Evolutionary conservation across 2,329 filamentous ascomycete species (phyloP).

Genomic region (Aaosphaeria arxii): DNA sequence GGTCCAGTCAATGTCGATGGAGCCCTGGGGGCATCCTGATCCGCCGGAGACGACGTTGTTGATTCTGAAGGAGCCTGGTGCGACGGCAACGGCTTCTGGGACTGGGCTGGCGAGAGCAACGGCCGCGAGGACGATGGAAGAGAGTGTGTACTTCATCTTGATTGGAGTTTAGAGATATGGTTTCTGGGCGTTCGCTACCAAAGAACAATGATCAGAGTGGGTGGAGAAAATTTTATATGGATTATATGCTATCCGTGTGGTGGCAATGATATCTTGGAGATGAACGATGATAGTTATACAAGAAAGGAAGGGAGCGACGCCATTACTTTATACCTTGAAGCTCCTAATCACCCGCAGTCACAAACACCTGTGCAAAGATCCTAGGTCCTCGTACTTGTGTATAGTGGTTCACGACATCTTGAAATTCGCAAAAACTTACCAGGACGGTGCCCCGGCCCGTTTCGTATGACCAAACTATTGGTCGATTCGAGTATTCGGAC

Average conservation of each 20-base stretch:
- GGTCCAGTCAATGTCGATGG: slow-evolving; percentile 31
- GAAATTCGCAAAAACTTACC: slow-evolving; percentile 4
- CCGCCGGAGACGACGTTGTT: slow-evolving; percentile 27
- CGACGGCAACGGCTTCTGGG: slow-evolving; percentile 6
- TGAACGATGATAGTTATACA: slow-evolving; percentile 1
- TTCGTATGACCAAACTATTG: background rate
- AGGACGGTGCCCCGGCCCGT: slow-evolving; percentile 17
- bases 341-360: no score
- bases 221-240: background rate
- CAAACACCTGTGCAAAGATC: background rate
- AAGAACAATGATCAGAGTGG: background rate
- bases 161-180: slow-evolving; percentile 10
- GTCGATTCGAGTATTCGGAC: background rate
- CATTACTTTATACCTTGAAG: slow-evolving; percentile 19
- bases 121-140: slow-evolving; percentile 20
- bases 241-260: background rate
- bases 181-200: background rate
- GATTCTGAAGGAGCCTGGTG: slow-evolving; percentile 30
- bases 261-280: slow-evolving; percentile 4
- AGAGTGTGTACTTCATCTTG: slow-evolving; percentile 24
- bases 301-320: slow-evolving; percentile 16
- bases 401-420: slow-evolving; percentile 7
- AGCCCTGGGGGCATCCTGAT: slow-evolving; percentile 35
- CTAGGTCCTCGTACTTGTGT: background rate
- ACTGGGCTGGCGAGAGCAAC: slow-evolving; percentile 17